These are phyloP conservation scores for Hyaloraphidium curvatum DNA, from an alignment of 192 early-diverging fungal genomes.

Conservation along the genomic window DNA sequence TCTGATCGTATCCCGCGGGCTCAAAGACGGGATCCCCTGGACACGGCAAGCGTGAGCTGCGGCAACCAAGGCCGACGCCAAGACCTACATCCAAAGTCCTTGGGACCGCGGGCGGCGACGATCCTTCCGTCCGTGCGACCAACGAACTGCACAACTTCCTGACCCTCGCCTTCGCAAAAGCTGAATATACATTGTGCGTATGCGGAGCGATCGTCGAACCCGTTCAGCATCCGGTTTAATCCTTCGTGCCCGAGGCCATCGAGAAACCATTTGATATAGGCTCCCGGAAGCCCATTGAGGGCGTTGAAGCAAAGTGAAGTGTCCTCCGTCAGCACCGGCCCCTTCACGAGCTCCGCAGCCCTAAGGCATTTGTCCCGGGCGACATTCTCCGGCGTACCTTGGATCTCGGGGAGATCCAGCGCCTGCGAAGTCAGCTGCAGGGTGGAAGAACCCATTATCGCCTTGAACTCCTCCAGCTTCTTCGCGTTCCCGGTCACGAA, in stretches of 20 bases:
- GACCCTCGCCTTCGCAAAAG: slow-evolving; percentile 57
- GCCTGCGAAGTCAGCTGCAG: slow-evolving; percentile 45
- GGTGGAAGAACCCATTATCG: slow-evolving; percentile 40
- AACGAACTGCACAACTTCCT: slow-evolving; percentile 55
- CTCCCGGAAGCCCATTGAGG: slow-evolving; percentile 78
- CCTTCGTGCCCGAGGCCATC: slow-evolving; percentile 58
- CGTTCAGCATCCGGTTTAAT: slow-evolving; percentile 60
- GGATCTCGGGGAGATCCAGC: slow-evolving; percentile 28
- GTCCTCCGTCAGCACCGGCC: slow-evolving; percentile 80
- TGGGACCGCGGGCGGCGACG: slow-evolving; percentile 64
- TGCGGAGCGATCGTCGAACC: slow-evolving; percentile 76
- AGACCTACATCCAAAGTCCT: slow-evolving; percentile 79
- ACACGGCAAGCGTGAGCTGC: no score
- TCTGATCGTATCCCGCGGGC: slow-evolving; percentile 51
- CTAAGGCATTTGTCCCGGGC: neutral
- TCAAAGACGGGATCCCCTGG: slow-evolving; percentile 94
- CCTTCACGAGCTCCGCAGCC: slow-evolving; percentile 24
- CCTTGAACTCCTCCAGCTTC: slow-evolving; percentile 77
- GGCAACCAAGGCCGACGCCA: no score
- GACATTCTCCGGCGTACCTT: neutral
- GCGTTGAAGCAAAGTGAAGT: slow-evolving; percentile 87
- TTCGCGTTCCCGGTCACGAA: slow-evolving; percentile 96
- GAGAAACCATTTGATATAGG: slow-evolving; percentile 95
- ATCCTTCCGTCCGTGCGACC: slow-evolving; percentile 64
- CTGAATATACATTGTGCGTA: slow-evolving; percentile 85